phyloP scores from a whole-genome alignment of 2,329 filamentous ascomycete species.

The Rhinocladiella similis region DNA sequence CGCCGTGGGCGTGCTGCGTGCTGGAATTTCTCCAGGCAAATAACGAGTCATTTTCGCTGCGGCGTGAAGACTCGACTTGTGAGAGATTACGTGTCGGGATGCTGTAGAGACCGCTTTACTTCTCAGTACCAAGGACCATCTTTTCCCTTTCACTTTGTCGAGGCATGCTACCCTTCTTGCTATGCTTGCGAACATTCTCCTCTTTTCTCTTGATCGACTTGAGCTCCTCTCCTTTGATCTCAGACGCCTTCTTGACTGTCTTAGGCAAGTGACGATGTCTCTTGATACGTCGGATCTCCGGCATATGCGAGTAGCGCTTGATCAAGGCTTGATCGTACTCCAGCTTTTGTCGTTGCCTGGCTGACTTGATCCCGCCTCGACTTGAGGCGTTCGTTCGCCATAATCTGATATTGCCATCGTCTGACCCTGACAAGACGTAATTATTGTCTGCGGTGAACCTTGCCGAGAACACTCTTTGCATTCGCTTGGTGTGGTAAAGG shows the following conservation, averaged over 20 bases:
- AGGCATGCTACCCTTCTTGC: slow-evolving; percentile 75
- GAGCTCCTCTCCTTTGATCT: slow-evolving; percentile 91
- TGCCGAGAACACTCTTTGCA: slow-evolving; percentile 89
- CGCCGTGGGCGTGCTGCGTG: no score
- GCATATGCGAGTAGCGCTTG: slow-evolving; percentile 89
- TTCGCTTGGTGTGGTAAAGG: slow-evolving; percentile 95
- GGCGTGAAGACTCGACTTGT: background rate
- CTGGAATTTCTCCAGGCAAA: no score
- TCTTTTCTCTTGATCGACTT: slow-evolving; percentile 84
- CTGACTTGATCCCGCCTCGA: slow-evolving; percentile 80
- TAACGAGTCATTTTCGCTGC: no score
- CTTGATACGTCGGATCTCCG: slow-evolving; percentile 86
- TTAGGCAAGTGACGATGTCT: slow-evolving; percentile 89
- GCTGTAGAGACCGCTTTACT: slow-evolving; percentile 42
- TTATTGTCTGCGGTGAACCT: slow-evolving; percentile 86
- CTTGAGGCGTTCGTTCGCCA: slow-evolving; percentile 88
- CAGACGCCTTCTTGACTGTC: slow-evolving; percentile 89
- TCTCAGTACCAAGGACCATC: slow-evolving; percentile 73
- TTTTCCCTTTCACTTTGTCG: slow-evolving; percentile 84
- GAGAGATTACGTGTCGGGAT: background rate
- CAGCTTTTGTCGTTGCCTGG: slow-evolving; percentile 79
- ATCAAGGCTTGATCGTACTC: slow-evolving; percentile 89
- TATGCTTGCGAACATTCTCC: slow-evolving; percentile 92
- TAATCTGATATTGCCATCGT: slow-evolving; percentile 87
- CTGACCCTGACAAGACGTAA: slow-evolving; percentile 86